Base-by-base conservation (phyloP, 345 rosid genomes). In the Linum tenue region DNA sequence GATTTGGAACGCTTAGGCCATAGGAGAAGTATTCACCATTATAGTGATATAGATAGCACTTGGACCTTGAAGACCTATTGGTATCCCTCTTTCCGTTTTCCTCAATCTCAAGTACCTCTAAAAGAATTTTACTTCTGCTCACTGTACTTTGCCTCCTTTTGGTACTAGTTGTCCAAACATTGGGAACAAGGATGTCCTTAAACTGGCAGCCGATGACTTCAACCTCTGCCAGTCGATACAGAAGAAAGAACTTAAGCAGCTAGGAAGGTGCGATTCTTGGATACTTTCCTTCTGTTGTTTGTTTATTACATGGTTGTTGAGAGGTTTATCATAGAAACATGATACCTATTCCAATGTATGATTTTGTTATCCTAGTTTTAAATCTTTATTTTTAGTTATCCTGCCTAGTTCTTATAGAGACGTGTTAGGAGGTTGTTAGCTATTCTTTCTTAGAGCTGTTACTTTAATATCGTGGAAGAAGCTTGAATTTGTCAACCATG, bases 181-280 rank as follows among this genome's bases (percentile, higher is more conserved):
- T 17, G 70, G 76, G 50, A 78, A 76, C 72, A 67, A 80, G 48
- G 85, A 78, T 73, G 75, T 84, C 74, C 75, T 83, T 69, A 83
- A 79, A 66, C 51, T 92, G 77, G 92, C 95, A 3, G 83, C 73
- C 60, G 88, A 79, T 22, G 87, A 87, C 77, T 89, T 86, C 84
- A 89, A 84, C 75, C 69, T 59, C 63, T 82, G 88, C 70, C 97
- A 86, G 74, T 79, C 82, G 4, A 66, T 84, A 36, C 86, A 83
- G 55, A 73, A 63, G 37, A 67, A 82, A 76, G 98, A 89, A 67
- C 85, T 83, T 67, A 61, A 92, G 69, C 67, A 71, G 65, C 88
- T 89, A 14, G 84, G 69, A 63, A 92, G 96, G 98, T 89, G 10
- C 6, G 10, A 11, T 43, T 22, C 31, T 22, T 22, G 31, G 50